A percentile compares a stretch with the other conserved stretches of the same genome.
phyloP scores from a whole-genome alignment of 2,329 filamentous ascomycete genomes.

The Xylaria sp. region DNA sequence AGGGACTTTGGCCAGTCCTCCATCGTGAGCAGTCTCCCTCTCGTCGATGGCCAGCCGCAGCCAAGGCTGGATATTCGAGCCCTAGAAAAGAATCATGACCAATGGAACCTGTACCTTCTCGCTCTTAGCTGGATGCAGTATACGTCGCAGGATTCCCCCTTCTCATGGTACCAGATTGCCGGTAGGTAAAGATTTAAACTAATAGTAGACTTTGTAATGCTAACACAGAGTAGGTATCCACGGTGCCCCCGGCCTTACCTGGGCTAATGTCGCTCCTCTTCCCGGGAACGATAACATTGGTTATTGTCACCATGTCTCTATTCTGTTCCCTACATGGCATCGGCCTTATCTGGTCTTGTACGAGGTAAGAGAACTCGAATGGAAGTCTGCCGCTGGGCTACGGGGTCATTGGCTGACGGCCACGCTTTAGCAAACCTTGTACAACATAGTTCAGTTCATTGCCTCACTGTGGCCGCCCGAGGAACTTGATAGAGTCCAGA shows the following conservation, averaged over 20 bases:
- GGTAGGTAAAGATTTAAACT: constrained; percentile 57
- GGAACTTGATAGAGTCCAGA: constrained; percentile 60
- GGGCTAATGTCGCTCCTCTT: constrained; percentile 62
- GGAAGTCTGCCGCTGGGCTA: neutral
- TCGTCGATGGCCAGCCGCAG: constrained; percentile 54
- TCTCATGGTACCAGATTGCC: constrained; percentile 82
- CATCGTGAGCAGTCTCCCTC: constrained; percentile 57
- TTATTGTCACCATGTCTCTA: constrained; percentile 81
- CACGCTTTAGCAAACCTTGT: constrained; percentile 53
- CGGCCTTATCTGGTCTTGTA: constrained; percentile 77
- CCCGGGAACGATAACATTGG: constrained; percentile 67
- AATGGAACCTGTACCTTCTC: constrained; percentile 81
- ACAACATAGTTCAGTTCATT: constrained; percentile 49
- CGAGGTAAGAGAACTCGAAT: constrained; percentile 55
- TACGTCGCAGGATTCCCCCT: constrained; percentile 67
- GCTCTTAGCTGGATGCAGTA: constrained; percentile 78
- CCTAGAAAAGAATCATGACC: constrained; percentile 70
- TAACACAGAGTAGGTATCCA: constrained; percentile 72
- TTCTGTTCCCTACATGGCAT: constrained; percentile 85
- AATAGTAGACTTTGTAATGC: constrained; percentile 15
- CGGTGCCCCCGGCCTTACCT: constrained; percentile 72
- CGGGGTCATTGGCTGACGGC: neutral
- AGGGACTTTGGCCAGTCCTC: constrained; percentile 51
- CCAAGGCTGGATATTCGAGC: constrained; percentile 74
- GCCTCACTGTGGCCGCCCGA: constrained; percentile 53